Percentiles rank a stretch among this genome's conserved stretches.
Evolutionary conservation across 1,139 yeast species (phyloP).

Genomic region (Sugiyamaella grinbergsii): DNA sequence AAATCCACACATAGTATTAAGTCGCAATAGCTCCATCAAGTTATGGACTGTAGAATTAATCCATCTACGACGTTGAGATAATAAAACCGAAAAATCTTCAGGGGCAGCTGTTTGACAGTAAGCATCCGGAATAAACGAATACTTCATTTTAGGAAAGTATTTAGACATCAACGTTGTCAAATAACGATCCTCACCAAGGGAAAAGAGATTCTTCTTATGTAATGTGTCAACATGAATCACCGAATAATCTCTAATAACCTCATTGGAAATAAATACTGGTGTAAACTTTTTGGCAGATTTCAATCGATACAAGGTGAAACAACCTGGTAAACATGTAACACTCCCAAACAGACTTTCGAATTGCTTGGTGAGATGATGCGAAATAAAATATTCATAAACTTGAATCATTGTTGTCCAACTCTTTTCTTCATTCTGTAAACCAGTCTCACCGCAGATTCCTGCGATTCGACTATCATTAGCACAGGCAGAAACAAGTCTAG

Average conservation of each 20-base stretch:
- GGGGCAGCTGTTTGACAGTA: constrained; percentile 47
- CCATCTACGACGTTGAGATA: constrained; percentile 51
- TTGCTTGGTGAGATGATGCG: constrained; percentile 48
- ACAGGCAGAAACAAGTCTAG: constrained; percentile 45
- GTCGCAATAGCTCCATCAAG: constrained; percentile 44
- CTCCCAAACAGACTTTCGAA: constrained; percentile 47
- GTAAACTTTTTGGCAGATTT: constrained; percentile 43
- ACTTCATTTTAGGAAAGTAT: constrained; percentile 44
- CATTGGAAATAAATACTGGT: constrained; percentile 45
- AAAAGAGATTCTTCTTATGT: constrained; percentile 47
- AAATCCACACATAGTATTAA: constrained; percentile 47
- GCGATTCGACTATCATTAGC: constrained; percentile 44
- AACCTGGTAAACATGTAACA: constrained; percentile 49
- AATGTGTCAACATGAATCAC: constrained; percentile 45
- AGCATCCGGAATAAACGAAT: constrained; percentile 46
- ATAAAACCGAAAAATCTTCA: constrained; percentile 44
- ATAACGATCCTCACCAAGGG: constrained; percentile 49
- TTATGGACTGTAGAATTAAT: constrained; percentile 50
- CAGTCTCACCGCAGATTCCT: constrained; percentile 49
- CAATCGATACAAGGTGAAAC: constrained; percentile 47
- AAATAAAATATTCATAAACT: constrained; percentile 48
- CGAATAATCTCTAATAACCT: constrained; percentile 45
- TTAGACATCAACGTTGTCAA: constrained; percentile 47
- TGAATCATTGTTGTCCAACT: constrained; percentile 48
- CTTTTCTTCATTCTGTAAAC: constrained; percentile 44